These are phyloP conservation scores for Arachnomyces sp. DNA, from an alignment of 2,329 filamentous ascomycete genomes.

Conservation along the genomic window DNA sequence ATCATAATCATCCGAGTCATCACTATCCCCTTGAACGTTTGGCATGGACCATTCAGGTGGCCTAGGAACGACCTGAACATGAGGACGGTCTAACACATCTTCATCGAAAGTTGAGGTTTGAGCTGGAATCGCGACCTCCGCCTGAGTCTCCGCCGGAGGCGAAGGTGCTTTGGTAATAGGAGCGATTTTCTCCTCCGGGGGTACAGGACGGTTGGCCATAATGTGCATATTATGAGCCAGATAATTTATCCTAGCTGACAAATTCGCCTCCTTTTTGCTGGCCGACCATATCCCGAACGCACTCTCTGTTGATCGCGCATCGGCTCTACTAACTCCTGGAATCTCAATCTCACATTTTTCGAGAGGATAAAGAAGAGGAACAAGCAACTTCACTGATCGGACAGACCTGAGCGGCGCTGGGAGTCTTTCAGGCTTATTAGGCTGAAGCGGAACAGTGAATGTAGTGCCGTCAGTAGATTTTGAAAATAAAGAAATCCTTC, in stretches of 20 bases:
- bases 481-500: constrained; percentile 58
- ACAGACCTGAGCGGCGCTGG: constrained; percentile 55
- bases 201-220: constrained; percentile 51
- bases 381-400: constrained; percentile 58
- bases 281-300: constrained; percentile 45
- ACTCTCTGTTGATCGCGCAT: constrained; percentile 57
- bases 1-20: constrained; percentile 38
- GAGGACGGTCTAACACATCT: constrained; percentile 40
- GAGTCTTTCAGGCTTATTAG: constrained; percentile 53
- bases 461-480: constrained; percentile 62
- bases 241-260: constrained; percentile 70
- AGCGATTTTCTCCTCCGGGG: constrained; percentile 6
- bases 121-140: constrained; percentile 7
- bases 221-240: constrained; percentile 62
- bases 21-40: constrained; percentile 22
- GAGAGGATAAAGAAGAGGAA: constrained; percentile 65
- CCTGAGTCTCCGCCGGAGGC: constrained; percentile 11
- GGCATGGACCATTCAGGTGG: constrained; percentile 65
- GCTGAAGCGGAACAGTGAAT: constrained; percentile 64
- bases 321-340: constrained; percentile 53
- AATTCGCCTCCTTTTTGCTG: constrained; percentile 42
- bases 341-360: constrained; percentile 60
- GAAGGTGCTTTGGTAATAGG: neutral
- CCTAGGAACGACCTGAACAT: constrained; percentile 64
- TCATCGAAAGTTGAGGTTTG: constrained; percentile 25